Conservation (phyloP, 768 basidiomycete species). For the Pleurotus cornucopiae region DNA sequence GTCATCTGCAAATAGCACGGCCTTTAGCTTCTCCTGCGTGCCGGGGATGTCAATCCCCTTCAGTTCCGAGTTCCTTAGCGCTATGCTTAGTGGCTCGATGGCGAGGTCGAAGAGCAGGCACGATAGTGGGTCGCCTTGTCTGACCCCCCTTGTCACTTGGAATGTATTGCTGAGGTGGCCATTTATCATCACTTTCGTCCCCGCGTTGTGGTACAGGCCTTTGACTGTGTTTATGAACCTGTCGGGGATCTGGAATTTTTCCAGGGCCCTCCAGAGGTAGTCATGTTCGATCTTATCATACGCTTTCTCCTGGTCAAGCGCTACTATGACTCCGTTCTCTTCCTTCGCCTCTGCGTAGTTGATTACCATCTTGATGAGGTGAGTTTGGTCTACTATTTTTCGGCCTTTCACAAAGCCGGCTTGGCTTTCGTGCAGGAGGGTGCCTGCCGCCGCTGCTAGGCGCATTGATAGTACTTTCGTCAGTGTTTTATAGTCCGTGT, state of each 20-base stretch:
- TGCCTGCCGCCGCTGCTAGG: slow-evolving; percentile 13
- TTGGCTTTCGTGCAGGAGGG: slow-evolving; percentile 29
- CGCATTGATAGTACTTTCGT: slow-evolving; percentile 20
- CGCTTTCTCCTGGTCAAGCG: slow-evolving; percentile 19
- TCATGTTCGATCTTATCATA: slow-evolving; percentile 7
- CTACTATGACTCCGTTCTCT: slow-evolving; percentile 21
- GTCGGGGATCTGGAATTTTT: slow-evolving; percentile 15
- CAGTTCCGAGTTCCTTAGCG: slow-evolving; percentile 24
- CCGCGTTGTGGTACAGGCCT: slow-evolving; percentile 23
- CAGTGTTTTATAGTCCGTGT: slow-evolving; percentile 31
- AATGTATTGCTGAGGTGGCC: slow-evolving; percentile 20
- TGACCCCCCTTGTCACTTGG: slow-evolving; percentile 24
- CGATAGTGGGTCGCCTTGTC: slow-evolving; percentile 35
- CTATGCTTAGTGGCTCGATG: slow-evolving; percentile 32
- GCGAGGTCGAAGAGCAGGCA: slow-evolving; percentile 35
- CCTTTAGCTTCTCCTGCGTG: slow-evolving; percentile 17
- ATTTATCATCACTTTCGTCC: slow-evolving; percentile 29
- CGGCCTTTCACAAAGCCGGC: slow-evolving; percentile 32
- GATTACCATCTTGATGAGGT: slow-evolving; percentile 20
- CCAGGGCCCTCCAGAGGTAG: neutral
- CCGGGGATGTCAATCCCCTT: slow-evolving; percentile 20
- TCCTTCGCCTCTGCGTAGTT: slow-evolving; percentile 17
- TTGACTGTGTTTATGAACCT: slow-evolving; percentile 22
- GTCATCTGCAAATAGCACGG: slow-evolving; percentile 37
- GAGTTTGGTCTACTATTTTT: slow-evolving; percentile 26